A percentile compares a stretch with the other conserved stretches of the same genome.
phyloP scores from a whole-genome alignment of 129 eudicot species.

The Artemisia argyi region DNA sequence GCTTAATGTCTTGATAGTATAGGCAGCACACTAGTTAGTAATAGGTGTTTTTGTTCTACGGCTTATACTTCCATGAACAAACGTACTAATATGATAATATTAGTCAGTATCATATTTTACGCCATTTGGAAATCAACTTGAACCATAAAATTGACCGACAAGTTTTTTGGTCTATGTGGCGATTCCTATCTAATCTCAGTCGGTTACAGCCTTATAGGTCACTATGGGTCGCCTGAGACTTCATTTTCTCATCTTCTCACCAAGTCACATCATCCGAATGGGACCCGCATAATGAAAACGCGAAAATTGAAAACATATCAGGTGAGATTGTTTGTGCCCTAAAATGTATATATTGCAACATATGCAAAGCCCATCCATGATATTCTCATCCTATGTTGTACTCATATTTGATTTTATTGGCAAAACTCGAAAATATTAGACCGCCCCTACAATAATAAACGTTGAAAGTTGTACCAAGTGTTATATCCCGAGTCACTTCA shows the following conservation, averaged over 20 bases:
- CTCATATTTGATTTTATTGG: too few relatives aligned
- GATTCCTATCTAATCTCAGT: conserved; percentile 16
- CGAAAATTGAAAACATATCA: neutral
- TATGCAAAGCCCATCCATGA: too few relatives aligned
- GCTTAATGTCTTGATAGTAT: conserved; percentile 15
- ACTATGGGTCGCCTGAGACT: neutral
- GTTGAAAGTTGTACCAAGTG: too few relatives aligned
- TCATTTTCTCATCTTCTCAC: conserved; percentile 7
- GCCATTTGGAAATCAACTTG: conserved; percentile 21
- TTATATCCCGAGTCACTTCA: too few relatives aligned
- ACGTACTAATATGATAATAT: neutral
- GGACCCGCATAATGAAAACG: conserved; percentile 7
- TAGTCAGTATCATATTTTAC: neutral
- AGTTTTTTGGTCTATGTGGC: neutral
- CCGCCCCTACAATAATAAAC: too few relatives aligned
- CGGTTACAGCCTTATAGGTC: neutral
- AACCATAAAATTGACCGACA: conserved; percentile 1
- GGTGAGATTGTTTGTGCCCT: too few relatives aligned
- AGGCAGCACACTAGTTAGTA: conserved; percentile 21
- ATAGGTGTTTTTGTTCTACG: conserved; percentile 13
- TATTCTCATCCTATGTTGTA: too few relatives aligned
- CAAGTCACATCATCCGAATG: neutral
- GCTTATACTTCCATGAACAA: too few relatives aligned
- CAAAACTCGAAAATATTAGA: too few relatives aligned
- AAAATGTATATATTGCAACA: too few relatives aligned